Evolutionary conservation across 2,329 filamentous ascomycete species (phyloP).

Genomic region (Aspergillus proliferans): DNA sequence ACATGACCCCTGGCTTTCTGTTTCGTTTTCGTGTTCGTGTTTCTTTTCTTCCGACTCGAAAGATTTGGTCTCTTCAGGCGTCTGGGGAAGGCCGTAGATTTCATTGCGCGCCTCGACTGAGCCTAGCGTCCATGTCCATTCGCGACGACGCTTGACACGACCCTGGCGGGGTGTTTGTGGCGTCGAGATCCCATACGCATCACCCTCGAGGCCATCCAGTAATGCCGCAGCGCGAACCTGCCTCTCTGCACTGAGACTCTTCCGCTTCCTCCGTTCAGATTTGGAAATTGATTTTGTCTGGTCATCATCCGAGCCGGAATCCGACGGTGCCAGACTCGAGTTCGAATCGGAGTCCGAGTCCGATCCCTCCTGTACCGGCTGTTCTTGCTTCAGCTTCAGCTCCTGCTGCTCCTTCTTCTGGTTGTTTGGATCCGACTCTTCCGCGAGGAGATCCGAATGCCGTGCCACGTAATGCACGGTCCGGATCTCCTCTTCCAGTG

Average conservation of each 20-base stretch:
- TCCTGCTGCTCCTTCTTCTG: constrained; percentile 2
- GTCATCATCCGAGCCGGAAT: constrained; percentile 27
- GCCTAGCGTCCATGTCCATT: constrained; percentile 55
- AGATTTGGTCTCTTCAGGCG: neutral
- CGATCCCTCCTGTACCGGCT: constrained; percentile 9
- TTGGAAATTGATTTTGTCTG: constrained; percentile 18
- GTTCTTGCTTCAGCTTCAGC: constrained; percentile 7
- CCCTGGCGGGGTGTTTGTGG: constrained; percentile 50
- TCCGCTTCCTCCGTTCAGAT: constrained; percentile 32
- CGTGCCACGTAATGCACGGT: constrained; percentile 50
- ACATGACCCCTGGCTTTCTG: neutral
- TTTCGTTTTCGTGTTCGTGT: neutral
- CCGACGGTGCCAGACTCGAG: constrained; percentile 21
- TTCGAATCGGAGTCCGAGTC: constrained; percentile 25
- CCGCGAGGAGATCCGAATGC: constrained; percentile 48
- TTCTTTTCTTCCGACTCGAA: neutral
- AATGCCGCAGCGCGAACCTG: constrained; percentile 36
- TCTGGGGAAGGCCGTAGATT: neutral
- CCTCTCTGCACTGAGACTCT: constrained; percentile 25
- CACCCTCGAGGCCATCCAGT: constrained; percentile 40
- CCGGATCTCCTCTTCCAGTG: constrained; percentile 54
- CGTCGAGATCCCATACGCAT: constrained; percentile 38
- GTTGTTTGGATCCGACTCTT: constrained; percentile 1
- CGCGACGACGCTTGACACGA: constrained; percentile 47
- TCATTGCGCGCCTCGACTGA: constrained; percentile 27